Evolutionary conservation across 345 rosid genomes (phyloP).

Genomic region (Lagerstroemia speciosa): DNA sequence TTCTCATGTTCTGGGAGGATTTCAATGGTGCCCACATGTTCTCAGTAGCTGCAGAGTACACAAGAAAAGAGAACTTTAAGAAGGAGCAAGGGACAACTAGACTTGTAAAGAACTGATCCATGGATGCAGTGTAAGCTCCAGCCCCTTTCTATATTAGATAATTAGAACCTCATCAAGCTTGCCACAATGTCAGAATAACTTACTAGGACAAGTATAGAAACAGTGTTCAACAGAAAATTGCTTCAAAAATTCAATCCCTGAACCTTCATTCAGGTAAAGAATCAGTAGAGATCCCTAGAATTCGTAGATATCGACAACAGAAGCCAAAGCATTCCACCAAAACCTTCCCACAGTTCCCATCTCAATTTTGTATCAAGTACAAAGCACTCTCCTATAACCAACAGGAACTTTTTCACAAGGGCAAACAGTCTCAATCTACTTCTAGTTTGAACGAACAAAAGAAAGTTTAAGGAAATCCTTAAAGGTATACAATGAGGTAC

Average conservation of each 20-base stretch:
- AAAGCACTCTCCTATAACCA: not conserved
- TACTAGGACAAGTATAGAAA: too few relatives aligned
- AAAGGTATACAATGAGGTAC: conserved; percentile 17
- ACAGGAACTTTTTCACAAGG: not conserved
- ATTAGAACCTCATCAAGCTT: too few relatives aligned
- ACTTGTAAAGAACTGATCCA: not conserved
- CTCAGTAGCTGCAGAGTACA: not conserved
- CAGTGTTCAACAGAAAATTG: not conserved
- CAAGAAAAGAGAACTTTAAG: not conserved
- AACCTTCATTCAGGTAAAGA: not conserved
- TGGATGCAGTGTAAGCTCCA: too few relatives aligned
- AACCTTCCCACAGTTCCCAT: not conserved
- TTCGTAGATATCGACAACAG: not conserved
- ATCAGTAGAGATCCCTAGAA: not conserved
- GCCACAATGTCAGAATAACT: too few relatives aligned
- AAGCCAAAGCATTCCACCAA: not conserved
- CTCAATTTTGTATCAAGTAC: not conserved
- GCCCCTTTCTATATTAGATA: too few relatives aligned
- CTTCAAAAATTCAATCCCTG: not conserved
- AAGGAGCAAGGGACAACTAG: not conserved
- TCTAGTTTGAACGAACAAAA: not conserved
- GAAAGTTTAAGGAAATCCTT: not conserved
- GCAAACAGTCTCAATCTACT: not conserved
- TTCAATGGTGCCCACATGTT: not conserved
- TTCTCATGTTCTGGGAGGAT: not conserved